These are phyloP conservation scores for Nicotiana undulata DNA, from an alignment of 257 asterid species.

Conservation along the genomic window DNA sequence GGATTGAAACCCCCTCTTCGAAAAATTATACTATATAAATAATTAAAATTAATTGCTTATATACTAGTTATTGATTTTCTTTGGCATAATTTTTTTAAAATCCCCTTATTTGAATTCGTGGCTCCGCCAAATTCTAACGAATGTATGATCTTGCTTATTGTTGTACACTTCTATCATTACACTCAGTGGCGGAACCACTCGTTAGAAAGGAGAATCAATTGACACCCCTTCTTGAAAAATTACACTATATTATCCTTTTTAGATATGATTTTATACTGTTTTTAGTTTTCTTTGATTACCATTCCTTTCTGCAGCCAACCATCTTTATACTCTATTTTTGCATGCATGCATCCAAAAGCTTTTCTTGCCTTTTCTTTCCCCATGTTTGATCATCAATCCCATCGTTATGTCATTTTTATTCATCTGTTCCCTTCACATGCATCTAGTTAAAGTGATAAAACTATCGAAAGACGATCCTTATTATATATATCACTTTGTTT, in stretches of 20 bases:
- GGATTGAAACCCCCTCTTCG: too few species aligned
- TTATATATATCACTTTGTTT: too few species aligned
- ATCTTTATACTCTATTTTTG: slow-evolving; percentile 33
- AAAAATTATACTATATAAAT: too few species aligned
- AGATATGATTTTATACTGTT: not conserved
- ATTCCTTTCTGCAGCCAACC: slow-evolving; percentile 5
- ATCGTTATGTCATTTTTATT: not conserved
- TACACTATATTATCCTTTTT: slow-evolving; percentile 2
- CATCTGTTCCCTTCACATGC: not conserved
- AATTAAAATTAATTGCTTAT: too few species aligned
- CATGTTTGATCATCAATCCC: slow-evolving; percentile 7
- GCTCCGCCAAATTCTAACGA: too few species aligned
- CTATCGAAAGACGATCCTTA: not conserved
- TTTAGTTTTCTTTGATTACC: slow-evolving; percentile 11
- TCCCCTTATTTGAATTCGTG: too few species aligned
- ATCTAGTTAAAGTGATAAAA: not conserved
- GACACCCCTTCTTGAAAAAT: too few species aligned
- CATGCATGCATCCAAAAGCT: slow-evolving; percentile 40
- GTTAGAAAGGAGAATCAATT: too few species aligned
- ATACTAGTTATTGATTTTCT: too few species aligned
- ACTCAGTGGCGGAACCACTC: too few species aligned
- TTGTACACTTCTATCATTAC: not conserved
- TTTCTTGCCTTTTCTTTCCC: slow-evolving; percentile 18
- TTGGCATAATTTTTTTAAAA: too few species aligned
- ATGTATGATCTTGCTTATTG: too few species aligned